Conservation (phyloP, 306 rosid species). For the Prunus fruticosa region DNA sequence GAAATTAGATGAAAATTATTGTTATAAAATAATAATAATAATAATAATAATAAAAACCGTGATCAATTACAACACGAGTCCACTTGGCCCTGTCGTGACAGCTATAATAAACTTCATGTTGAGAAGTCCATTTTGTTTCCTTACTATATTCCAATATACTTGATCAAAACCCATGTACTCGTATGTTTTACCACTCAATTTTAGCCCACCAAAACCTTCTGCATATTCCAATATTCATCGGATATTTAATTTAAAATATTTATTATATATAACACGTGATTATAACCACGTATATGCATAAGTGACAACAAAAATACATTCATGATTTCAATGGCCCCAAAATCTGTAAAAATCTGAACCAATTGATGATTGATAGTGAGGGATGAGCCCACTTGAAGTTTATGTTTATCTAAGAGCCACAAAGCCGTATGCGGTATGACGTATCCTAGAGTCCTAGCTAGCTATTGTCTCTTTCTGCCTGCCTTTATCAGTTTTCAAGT, state of each 20-base stretch:
- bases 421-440: neutral
- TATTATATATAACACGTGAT: neutral
- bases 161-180: neutral
- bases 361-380: neutral
- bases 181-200: neutral
- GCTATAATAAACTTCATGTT: too few relatives aligned
- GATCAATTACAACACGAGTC: too few relatives aligned
- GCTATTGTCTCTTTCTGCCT: neutral
- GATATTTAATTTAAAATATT: neutral
- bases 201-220: neutral
- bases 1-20: too few relatives aligned
- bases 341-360: neutral
- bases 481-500: neutral
- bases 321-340: neutral
- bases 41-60: too few relatives aligned
- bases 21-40: too few relatives aligned
- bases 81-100: too few relatives aligned
- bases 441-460: neutral
- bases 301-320: neutral
- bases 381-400: constrained; percentile 7
- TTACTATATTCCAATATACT: neutral
- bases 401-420: constrained; percentile 3
- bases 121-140: neutral
- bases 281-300: neutral
- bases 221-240: neutral